Percentiles rank a stretch among this genome's conserved stretches.
Conservation (phyloP, 169 alveolate genomes). For the Cryptosporidium felis region DNA sequence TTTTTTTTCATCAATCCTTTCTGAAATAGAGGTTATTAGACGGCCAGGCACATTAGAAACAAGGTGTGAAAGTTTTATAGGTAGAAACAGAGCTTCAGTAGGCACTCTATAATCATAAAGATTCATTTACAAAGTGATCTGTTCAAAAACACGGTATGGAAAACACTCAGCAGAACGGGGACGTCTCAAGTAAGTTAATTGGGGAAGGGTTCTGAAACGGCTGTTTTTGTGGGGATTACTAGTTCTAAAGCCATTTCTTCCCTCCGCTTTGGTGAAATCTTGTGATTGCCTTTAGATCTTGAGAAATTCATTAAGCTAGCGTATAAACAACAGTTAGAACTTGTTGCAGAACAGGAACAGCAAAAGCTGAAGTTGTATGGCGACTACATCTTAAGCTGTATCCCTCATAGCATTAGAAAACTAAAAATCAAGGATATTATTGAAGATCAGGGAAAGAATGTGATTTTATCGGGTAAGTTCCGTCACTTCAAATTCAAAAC, state of each 20-base stretch:
- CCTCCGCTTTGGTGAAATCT: not conserved
- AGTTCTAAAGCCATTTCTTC: not conserved
- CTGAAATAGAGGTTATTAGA: no score
- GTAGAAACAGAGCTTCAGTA: no score
- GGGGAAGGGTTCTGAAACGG: not conserved
- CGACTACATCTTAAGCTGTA: slow-evolving; percentile 22
- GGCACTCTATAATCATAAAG: no score
- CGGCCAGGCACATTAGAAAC: no score
- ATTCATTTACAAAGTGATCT: no score
- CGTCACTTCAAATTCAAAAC: not conserved
- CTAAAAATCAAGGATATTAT: slow-evolving; percentile 46
- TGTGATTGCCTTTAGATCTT: slow-evolving; percentile 26
- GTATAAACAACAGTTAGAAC: slow-evolving; percentile 39
- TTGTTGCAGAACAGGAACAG: slow-evolving; percentile 45
- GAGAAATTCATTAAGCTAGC: slow-evolving; percentile 43
- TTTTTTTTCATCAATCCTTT: no score
- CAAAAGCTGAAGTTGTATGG: slow-evolving; percentile 38
- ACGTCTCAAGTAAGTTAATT: slow-evolving; percentile 1
- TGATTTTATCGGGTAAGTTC: slow-evolving; percentile 46
- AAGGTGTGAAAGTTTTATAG: no score
- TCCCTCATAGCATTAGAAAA: slow-evolving; percentile 44
- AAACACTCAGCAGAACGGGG: not conserved
- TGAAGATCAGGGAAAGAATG: slow-evolving; percentile 24
- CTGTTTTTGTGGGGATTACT: not conserved
- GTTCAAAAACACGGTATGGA: not conserved